Conservation (phyloP, 2,329 filamentous ascomycete species). For the Aulographum hederae region DNA sequence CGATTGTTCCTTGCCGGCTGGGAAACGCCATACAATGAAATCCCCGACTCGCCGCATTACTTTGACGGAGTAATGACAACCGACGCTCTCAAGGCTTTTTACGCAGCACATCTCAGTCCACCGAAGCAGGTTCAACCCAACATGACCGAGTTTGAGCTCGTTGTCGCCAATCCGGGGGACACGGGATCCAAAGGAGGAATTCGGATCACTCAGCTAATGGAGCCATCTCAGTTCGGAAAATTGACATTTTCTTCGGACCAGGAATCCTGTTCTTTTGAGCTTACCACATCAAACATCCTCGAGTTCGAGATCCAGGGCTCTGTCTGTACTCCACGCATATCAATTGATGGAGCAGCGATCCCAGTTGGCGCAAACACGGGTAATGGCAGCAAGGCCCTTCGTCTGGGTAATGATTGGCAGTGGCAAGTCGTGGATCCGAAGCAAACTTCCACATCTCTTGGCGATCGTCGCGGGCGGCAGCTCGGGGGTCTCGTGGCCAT, state of each 20-base stretch:
- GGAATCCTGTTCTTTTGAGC: slow-evolving; percentile 13
- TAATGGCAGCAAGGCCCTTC: too few relatives aligned
- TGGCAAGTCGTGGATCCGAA: too few relatives aligned
- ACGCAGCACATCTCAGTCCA: slow-evolving; percentile 16
- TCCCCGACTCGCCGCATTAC: slow-evolving; percentile 31
- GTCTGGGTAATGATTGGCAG: too few relatives aligned
- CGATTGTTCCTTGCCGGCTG: slow-evolving; percentile 24
- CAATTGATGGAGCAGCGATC: too few relatives aligned
- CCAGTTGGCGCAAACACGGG: too few relatives aligned
- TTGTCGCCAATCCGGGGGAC: slow-evolving; percentile 32
- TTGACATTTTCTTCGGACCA: slow-evolving; percentile 8
- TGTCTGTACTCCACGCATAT: too few relatives aligned
- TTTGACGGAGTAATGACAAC: slow-evolving; percentile 39
- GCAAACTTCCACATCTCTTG: too few relatives aligned
- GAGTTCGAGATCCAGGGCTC: slow-evolving; percentile 5
- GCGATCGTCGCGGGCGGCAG: too few relatives aligned
- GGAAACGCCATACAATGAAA: slow-evolving; percentile 29
- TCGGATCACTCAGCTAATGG: slow-evolving; percentile 27
- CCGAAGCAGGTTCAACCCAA: slow-evolving; percentile 11
- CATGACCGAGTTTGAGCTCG: slow-evolving; percentile 31
- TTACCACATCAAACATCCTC: slow-evolving; percentile 25
- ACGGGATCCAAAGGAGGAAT: slow-evolving; percentile 34
- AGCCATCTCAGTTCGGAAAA: slow-evolving; percentile 31
- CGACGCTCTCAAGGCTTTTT: slow-evolving; percentile 28
- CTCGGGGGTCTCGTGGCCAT: slow-evolving; percentile 35